phyloP scores from a whole-genome alignment of 164 flowering plant species.

The Macadamia tetraphylla region DNA sequence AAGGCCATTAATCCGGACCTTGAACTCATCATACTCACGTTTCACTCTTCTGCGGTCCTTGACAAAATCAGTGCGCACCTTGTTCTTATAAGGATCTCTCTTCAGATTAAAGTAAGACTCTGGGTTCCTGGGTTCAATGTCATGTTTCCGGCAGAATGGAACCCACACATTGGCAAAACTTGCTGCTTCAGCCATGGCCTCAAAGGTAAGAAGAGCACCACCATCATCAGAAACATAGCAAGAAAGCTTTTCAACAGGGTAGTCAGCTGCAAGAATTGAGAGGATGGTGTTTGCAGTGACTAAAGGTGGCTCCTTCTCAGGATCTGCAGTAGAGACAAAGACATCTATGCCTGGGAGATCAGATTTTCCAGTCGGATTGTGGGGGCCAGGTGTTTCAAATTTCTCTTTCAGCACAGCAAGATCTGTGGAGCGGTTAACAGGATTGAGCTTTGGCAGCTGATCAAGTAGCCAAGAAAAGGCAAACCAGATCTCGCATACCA shows the following conservation, averaged over 20 bases:
- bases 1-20: slow-evolving; percentile 65
- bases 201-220: slow-evolving; percentile 85
- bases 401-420: slow-evolving; percentile 62
- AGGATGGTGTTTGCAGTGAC: slow-evolving; percentile 91
- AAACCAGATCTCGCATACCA: slow-evolving; percentile 89
- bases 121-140: slow-evolving; percentile 76
- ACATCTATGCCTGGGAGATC: slow-evolving; percentile 90
- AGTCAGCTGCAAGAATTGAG: slow-evolving; percentile 84
- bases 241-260: slow-evolving; percentile 85
- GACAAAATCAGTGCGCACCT: slow-evolving; percentile 63
- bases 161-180: slow-evolving; percentile 80
- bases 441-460: slow-evolving; percentile 85
- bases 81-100: slow-evolving; percentile 68
- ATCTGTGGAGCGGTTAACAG: slow-evolving; percentile 67
- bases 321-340: slow-evolving; percentile 96
- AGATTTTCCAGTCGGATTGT: slow-evolving; percentile 65
- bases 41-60: slow-evolving; percentile 70
- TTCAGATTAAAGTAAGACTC: slow-evolving; percentile 62
- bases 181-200: slow-evolving; percentile 89
- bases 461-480: slow-evolving; percentile 95
- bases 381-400: slow-evolving; percentile 54
- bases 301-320: slow-evolving; percentile 91
- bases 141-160: slow-evolving; percentile 80
- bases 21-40: slow-evolving; percentile 81
- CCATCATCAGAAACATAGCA: slow-evolving; percentile 98